A percentile compares a stretch with the other conserved stretches of the same genome.
Conservation (phyloP, 176 grass and related monocot species). For the Hordeum marinum region DNA sequence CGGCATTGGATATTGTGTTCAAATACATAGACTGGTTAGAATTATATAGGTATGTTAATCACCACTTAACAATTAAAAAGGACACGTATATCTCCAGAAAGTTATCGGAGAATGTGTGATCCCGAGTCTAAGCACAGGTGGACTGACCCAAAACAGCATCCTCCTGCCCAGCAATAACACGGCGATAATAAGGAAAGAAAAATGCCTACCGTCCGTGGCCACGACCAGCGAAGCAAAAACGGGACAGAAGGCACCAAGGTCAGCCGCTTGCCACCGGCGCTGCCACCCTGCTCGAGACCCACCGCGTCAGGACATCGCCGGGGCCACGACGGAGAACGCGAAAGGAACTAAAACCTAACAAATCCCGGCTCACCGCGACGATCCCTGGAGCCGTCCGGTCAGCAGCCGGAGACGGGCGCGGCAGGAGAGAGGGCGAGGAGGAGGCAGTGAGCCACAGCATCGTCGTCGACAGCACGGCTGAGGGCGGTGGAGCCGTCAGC, state of each 20-base stretch:
- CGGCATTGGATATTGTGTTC: too few species aligned
- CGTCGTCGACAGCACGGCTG: background rate
- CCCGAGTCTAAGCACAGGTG: too few species aligned
- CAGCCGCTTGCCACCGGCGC: conserved; percentile 7
- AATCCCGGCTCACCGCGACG: conserved; percentile 6
- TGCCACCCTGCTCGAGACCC: background rate
- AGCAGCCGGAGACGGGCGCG: background rate
- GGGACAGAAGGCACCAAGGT: background rate
- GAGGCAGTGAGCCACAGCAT: conserved; percentile 31
- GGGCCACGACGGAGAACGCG: too few species aligned
- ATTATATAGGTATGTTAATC: too few species aligned
- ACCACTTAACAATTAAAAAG: too few species aligned
- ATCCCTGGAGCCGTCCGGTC: conserved; percentile 1
- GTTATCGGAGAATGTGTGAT: too few species aligned
- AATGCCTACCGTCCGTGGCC: conserved; percentile 11
- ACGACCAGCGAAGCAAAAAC: background rate
- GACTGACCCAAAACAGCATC: too few species aligned
- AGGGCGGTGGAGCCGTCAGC: background rate
- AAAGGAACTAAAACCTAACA: background rate
- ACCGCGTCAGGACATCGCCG: background rate
- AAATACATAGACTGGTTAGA: too few species aligned
- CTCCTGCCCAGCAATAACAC: background rate
- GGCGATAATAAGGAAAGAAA: background rate
- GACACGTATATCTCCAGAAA: too few species aligned
- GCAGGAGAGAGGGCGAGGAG: background rate